Conservation (phyloP, 2,329 filamentous ascomycete genomes). For the Pseudogymnoascus sp. region DNA sequence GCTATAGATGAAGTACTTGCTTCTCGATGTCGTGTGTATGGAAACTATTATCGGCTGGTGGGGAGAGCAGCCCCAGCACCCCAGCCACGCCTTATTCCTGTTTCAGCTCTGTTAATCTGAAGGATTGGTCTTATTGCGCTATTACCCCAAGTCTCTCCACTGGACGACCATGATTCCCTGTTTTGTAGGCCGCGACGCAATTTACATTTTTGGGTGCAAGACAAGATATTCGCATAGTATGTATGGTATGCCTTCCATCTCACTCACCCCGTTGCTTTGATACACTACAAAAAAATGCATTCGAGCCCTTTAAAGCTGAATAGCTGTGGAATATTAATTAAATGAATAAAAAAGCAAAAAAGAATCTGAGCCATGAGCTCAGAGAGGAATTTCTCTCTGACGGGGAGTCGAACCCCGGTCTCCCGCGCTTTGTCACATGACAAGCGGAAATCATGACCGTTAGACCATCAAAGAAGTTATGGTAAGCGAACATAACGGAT, state of each 20-base stretch:
- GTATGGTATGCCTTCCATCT: too few species aligned
- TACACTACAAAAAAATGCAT: neutral
- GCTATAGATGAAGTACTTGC: neutral
- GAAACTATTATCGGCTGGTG: neutral
- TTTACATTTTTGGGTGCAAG: neutral
- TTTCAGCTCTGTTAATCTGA: neutral
- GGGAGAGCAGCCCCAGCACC: neutral
- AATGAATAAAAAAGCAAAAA: neutral
- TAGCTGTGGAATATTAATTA: neutral
- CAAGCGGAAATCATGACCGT: constrained; percentile 25
- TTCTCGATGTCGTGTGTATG: neutral
- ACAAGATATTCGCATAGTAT: too few species aligned
- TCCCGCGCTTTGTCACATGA: constrained; percentile 17
- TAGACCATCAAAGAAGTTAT: constrained; percentile 19
- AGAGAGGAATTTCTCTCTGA: constrained; percentile 12
- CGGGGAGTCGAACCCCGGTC: constrained; percentile 16
- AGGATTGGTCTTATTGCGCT: neutral
- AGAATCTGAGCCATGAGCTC: constrained; percentile 7
- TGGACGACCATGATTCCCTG: neutral
- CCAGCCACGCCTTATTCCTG: neutral
- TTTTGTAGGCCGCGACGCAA: neutral
- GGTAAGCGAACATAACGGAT: neutral
- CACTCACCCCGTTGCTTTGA: neutral
- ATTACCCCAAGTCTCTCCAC: neutral
- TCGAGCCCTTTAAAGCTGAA: neutral